Conservation (phyloP, 441 rosid genomes). For the Adansonia madagascariensis region DNA sequence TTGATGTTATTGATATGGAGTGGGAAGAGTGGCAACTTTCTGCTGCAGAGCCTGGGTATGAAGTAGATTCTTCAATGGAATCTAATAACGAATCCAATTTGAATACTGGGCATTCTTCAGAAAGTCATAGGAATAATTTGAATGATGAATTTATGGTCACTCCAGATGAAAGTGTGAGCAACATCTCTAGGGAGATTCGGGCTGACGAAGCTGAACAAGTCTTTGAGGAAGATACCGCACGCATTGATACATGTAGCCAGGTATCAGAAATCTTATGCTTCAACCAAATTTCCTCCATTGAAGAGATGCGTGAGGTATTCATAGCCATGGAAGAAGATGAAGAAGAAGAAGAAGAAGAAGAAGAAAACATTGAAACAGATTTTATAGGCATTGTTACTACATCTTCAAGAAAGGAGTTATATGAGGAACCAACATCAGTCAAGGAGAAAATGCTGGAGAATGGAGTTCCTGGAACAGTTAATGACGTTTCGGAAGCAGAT, state of each 20-base stretch:
- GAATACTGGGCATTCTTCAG: constrained; percentile 27
- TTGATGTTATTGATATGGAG: constrained; percentile 48
- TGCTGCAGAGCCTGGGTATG: constrained; percentile 29
- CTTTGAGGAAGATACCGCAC: constrained; percentile 37
- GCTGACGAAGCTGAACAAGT: constrained; percentile 35
- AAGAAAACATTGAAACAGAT: constrained; percentile 29
- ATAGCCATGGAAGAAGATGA: constrained; percentile 32
- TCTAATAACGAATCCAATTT: constrained; percentile 25
- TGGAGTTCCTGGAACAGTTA: constrained; percentile 24
- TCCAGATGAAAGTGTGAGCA: constrained; percentile 28
- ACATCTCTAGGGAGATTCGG: constrained; percentile 37
- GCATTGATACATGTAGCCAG: constrained; percentile 27
- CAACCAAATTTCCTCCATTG: constrained; percentile 32
- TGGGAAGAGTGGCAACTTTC: constrained; percentile 47
- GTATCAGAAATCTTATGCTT: constrained; percentile 18
- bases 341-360: constrained; percentile 24
- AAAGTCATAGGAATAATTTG: constrained; percentile 30
- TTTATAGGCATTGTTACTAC: neutral
- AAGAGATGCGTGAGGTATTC: constrained; percentile 29
- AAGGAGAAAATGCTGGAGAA: constrained; percentile 21
- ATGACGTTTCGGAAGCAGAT: constrained; percentile 26
- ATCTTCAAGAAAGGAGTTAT: constrained; percentile 22
- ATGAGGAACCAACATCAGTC: constrained; percentile 25
- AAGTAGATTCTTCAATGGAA: constrained; percentile 27
- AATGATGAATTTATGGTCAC: constrained; percentile 27